A percentile compares a stretch with the other conserved stretches of the same genome.
phyloP scores from a whole-genome alignment of 495 filamentous ascomycete genomes.

The Aspergillus campestris region DNA sequence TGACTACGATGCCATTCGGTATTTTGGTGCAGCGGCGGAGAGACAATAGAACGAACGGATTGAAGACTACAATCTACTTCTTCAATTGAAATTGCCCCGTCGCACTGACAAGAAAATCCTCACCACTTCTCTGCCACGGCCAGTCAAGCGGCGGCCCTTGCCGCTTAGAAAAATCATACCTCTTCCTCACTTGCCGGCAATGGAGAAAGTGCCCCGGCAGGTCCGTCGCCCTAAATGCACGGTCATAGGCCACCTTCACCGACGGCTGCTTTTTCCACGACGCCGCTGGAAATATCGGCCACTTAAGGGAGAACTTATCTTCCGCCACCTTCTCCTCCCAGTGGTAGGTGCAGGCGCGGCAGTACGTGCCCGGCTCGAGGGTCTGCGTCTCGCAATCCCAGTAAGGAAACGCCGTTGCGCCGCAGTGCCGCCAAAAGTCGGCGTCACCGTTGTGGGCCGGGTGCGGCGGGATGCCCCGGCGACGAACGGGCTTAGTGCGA shows the following conservation, averaged over 20 bases:
- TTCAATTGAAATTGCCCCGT: too few relatives aligned
- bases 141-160: too few relatives aligned
- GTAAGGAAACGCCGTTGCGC: conserved; percentile 4
- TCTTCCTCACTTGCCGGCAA: neutral
- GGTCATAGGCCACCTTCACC: conserved; percentile 1
- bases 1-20: too few relatives aligned
- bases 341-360: conserved; percentile 8
- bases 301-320: neutral
- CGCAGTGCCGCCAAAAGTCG: neutral
- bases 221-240: conserved; percentile 7
- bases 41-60: too few relatives aligned
- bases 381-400: conserved; percentile 4
- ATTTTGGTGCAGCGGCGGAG: too few relatives aligned
- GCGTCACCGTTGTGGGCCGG: neutral
- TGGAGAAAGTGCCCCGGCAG: conserved; percentile 7
- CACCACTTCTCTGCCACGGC: too few relatives aligned
- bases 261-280: neutral
- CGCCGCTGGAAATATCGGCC: too few relatives aligned
- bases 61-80: too few relatives aligned
- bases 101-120: too few relatives aligned
- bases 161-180: neutral
- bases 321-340: conserved; percentile 1
- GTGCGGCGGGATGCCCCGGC: neutral
- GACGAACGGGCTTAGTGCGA: too few relatives aligned
- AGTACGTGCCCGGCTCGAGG: conserved; percentile 6